These are phyloP conservation scores for Paraurostyla sp. DNA, from an alignment of 73 alveolate genomes.

Conservation along the genomic window DNA sequence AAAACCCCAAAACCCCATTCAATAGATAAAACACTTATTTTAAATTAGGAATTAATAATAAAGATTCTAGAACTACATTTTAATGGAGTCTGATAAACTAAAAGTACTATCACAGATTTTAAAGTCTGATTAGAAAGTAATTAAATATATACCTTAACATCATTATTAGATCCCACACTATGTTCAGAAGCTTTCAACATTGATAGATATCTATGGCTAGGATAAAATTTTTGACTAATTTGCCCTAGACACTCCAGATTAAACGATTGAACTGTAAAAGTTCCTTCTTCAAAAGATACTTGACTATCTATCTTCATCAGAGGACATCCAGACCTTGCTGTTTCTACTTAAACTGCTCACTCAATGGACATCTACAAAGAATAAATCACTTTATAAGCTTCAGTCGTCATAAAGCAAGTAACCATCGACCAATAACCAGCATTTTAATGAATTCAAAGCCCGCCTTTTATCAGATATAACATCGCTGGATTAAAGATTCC, in stretches of 20 bases:
- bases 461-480: neutral
- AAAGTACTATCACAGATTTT: conserved; percentile 7
- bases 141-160: neutral
- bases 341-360: neutral
- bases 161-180: neutral
- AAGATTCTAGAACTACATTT: too few species aligned
- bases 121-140: neutral
- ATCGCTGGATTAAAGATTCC: neutral
- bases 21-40: too few species aligned
- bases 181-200: neutral
- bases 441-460: conserved; percentile 1
- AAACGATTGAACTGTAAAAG: neutral
- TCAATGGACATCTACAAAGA: neutral
- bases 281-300: neutral
- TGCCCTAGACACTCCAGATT: neutral
- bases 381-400: neutral
- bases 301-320: neutral
- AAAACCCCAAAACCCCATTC: too few species aligned
- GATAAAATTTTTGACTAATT: conserved; percentile 3
- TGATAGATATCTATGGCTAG: neutral
- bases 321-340: conserved; percentile 1
- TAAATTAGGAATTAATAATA: too few species aligned
- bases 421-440: neutral
- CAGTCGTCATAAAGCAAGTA: neutral
- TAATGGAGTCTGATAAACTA: too few species aligned